phyloP scores from a whole-genome alignment of 805 yeast genomes.

The Yarrowia bubula region DNA sequence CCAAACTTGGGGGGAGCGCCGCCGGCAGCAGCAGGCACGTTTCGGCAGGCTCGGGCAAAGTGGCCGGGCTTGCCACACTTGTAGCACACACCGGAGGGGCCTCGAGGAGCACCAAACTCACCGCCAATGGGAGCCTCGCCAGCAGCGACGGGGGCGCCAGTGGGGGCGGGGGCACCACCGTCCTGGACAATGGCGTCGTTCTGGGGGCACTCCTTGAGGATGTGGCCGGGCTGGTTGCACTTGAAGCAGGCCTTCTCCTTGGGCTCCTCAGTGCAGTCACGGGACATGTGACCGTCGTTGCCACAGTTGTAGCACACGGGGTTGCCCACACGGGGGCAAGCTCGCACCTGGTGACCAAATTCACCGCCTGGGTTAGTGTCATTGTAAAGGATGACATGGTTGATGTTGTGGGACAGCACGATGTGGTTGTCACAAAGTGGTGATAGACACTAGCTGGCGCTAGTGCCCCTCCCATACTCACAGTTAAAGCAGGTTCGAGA shows the following conservation, averaged over 20 bases:
- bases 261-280: slow-evolving; percentile 80
- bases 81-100: slow-evolving; percentile 64
- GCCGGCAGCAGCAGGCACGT: slow-evolving; percentile 42
- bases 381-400: not conserved
- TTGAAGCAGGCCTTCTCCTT: slow-evolving; percentile 87
- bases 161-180: slow-evolving; percentile 26
- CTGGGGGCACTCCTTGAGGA: slow-evolving; percentile 69
- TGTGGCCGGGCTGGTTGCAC: slow-evolving; percentile 89
- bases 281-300: slow-evolving; percentile 74
- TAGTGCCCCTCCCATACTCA: not conserved
- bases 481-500: slow-evolving; percentile 27
- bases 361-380: slow-evolving; percentile 24
- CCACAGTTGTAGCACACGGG: slow-evolving; percentile 44
- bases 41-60: slow-evolving; percentile 74
- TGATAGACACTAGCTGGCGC: no score
- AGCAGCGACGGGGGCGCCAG: not conserved
- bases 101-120: slow-evolving; percentile 38
- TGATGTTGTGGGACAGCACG: not conserved
- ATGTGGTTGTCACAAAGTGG: no score
- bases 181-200: slow-evolving; percentile 23
- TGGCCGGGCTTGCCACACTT: slow-evolving; percentile 92
- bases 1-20: slow-evolving; percentile 26
- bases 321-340: slow-evolving; percentile 41
- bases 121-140: slow-evolving; percentile 28
- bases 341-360: slow-evolving; percentile 37